Evolutionary conservation across 331 rosid genomes (phyloP), one percentile per base, ranked within the genome.

Genomic region (Arachis monticola): DNA sequence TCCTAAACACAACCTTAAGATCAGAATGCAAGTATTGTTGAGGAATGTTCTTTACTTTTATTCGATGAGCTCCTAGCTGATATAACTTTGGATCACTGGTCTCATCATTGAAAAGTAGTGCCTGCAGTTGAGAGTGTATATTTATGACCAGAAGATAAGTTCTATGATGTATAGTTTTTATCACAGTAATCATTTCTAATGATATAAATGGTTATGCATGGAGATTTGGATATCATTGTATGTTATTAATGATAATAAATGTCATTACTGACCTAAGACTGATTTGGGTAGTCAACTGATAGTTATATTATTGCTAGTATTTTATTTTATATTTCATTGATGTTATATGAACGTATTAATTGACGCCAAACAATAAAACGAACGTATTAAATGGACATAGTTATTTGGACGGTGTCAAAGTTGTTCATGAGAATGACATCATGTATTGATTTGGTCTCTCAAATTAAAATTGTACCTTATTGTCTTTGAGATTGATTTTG

Each of bases 81-180:
- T 79, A 73, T 67, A 83, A 83, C 77, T 51, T 51, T 70, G 83
- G 85, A 69, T 83, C 75, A 7, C 78, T 75, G 62, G 70, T 81
- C 79, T 74, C 87, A 73, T 83, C 81, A 74, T 77, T 75, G 71
- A 74, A 48, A 50, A 70, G 69, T 46, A 35, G 56, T 70, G 44
- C 47, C 27, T 69, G 60, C 56, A 70, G 42, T 62, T 67, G 60
- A 82, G 77, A 67, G 70, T 27, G 63, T 47, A 82, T 75, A 75
- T 79, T 51, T 69, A 56, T 86, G 74, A 81, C 79, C 86, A 70
- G 62, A 22, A 52, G 80, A 44, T 75, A 61, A 72, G 55, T 47
- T 83, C 73, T 78, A 82, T 75, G n/a, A 53, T 85, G 87, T 87
- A 82, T 78, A 85, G 88, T 75, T 80, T 52, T 77, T 60, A 68